phyloP scores from a whole-genome alignment of 2,329 filamentous ascomycete genomes.

The Trichophyton equinum region DNA sequence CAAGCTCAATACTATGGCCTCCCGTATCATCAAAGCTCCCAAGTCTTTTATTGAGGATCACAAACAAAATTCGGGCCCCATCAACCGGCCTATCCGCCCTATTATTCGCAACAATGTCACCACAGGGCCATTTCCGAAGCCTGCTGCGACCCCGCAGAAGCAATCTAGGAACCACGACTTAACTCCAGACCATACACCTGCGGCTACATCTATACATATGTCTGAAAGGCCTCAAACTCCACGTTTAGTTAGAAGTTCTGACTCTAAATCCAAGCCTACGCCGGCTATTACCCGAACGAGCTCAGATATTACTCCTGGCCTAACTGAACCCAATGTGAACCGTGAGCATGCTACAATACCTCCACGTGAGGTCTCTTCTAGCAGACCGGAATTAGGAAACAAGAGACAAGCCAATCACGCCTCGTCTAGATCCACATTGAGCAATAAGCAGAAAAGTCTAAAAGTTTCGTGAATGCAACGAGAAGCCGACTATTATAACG shows the following conservation, averaged over 20 bases:
- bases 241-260: not conserved
- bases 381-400: not conserved
- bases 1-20: constrained; percentile 28
- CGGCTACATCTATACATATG: not conserved
- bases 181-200: not conserved
- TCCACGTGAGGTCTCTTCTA: not conserved
- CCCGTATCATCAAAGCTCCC: constrained; percentile 29
- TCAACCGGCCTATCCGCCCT: not conserved
- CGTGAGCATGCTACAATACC: not conserved
- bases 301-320: not conserved
- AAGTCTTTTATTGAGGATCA: constrained; percentile 32
- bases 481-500: not conserved
- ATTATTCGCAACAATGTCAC: not conserved
- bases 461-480: not conserved
- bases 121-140: not conserved
- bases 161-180: too few relatives aligned
- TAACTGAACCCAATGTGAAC: not conserved
- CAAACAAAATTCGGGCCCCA: constrained; percentile 17
- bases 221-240: not conserved
- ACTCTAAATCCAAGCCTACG: not conserved
- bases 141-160: not conserved
- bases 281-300: not conserved
- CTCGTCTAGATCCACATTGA: not conserved
- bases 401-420: not conserved
- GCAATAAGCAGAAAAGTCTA: not conserved